phyloP scores from a whole-genome alignment of 2,329 filamentous ascomycete genomes.

The Trichoderma sp. region DNA sequence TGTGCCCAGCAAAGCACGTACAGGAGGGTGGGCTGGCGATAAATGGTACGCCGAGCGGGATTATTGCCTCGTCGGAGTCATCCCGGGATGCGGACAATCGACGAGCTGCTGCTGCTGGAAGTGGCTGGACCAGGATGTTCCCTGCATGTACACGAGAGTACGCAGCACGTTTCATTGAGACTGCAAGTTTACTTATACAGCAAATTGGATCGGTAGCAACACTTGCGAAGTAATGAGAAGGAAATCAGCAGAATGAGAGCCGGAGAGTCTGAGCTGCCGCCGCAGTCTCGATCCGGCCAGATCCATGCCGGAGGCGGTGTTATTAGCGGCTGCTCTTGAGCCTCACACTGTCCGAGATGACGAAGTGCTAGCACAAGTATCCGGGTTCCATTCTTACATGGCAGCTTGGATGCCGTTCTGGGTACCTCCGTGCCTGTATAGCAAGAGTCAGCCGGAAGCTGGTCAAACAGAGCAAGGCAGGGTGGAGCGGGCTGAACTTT shows the following conservation, averaged over 20 bases:
- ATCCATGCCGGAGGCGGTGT: not conserved
- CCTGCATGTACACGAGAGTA: not conserved
- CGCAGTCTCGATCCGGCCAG: not conserved
- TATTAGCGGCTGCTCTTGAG: conserved; percentile 6
- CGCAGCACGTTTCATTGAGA: not conserved
- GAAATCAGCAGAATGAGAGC: not conserved
- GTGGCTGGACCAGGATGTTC: conserved; percentile 8
- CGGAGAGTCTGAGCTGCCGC: not conserved
- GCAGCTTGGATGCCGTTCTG: not conserved
- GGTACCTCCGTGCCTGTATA: not conserved
- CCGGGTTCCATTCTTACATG: not conserved
- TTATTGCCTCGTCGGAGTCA: conserved; percentile 28
- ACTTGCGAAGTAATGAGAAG: not conserved
- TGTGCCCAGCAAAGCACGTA: not conserved
- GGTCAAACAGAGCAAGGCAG: not conserved
- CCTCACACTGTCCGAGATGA: conserved; percentile 11
- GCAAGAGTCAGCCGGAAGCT: conserved; percentile 4
- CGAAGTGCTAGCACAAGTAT: not conserved
- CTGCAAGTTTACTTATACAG: not conserved
- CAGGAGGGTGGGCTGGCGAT: conserved; percentile 23
- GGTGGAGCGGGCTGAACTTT: conserved; percentile 25
- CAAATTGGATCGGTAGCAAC: not conserved
- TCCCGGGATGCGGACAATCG: conserved; percentile 19
- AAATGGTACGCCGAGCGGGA: conserved; percentile 25
- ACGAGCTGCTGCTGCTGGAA: not conserved